These are phyloP conservation scores for Papiliotrema terrestris DNA, from an alignment of 1,284 basidiomycete species.

Conservation along the genomic window DNA sequence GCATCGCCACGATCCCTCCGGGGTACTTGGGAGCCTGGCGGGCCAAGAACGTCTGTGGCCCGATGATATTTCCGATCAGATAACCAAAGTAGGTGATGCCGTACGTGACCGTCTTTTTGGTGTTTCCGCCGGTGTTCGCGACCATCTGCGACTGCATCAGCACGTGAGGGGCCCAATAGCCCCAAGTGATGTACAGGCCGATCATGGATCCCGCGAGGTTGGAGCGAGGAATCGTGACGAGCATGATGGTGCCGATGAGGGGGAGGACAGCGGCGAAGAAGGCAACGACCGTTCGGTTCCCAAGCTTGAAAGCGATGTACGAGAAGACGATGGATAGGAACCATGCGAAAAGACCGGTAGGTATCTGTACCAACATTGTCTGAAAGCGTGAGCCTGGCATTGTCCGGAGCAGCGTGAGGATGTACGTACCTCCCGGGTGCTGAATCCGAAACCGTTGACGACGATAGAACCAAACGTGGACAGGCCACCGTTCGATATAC, in stretches of 20 bases:
- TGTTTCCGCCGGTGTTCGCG: conserved; percentile 28
- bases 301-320: conserved; percentile 10
- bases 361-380: conserved; percentile 19
- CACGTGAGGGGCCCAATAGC: conserved; percentile 24
- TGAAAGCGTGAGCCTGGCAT: too few relatives aligned
- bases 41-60: conserved; percentile 28
- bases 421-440: conserved; percentile 13
- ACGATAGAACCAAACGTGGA: conserved; percentile 24
- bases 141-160: conserved; percentile 19
- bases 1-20: conserved; percentile 23
- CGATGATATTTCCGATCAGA: conserved; percentile 23
- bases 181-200: conserved; percentile 21
- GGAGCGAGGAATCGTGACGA: conserved; percentile 11
- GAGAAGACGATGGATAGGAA: not conserved
- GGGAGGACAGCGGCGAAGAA: conserved; percentile 4
- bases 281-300: conserved; percentile 26
- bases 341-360: conserved; percentile 15
- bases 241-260: conserved; percentile 6
- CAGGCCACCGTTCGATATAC: conserved; percentile 16
- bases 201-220: conserved; percentile 26
- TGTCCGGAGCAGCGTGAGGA: conserved; percentile 1
- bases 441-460: conserved; percentile 18
- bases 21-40: conserved; percentile 23
- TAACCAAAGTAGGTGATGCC: conserved; percentile 30
- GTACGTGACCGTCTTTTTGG: conserved; percentile 30